Conservation (phyloP, 179 eudicot genomes). For the Beta lomatogona region DNA sequence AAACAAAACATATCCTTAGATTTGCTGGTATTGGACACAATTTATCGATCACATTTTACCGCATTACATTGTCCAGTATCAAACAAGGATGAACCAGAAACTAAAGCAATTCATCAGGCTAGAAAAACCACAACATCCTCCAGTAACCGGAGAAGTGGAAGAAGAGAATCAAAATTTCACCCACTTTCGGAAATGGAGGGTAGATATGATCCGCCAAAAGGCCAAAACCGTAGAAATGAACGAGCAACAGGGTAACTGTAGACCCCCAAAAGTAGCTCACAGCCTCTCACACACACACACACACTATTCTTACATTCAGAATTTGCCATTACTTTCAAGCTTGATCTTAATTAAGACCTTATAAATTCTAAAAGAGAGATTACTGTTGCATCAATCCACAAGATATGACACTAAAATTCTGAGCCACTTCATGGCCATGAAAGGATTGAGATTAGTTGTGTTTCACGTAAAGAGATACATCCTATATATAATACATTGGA, state of each 20-base stretch:
- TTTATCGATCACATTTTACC: neutral
- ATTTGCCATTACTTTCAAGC: neutral
- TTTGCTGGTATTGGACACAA: neutral
- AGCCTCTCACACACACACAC: no score
- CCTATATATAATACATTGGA: no score
- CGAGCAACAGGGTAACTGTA: neutral
- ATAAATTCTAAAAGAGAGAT: neutral
- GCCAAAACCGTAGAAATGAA: neutral
- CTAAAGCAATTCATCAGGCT: neutral
- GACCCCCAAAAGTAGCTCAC: neutral
- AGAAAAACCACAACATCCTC: neutral
- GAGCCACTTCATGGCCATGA: neutral
- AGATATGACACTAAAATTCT: neutral
- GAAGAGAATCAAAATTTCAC: neutral
- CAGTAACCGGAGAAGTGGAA: neutral
- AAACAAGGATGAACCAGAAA: neutral
- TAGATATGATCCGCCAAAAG: conserved; percentile 1
- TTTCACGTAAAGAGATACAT: no score
- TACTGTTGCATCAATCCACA: neutral
- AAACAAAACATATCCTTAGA: neutral
- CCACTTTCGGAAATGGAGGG: neutral
- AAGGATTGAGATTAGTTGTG: no score
- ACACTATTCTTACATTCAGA: neutral
- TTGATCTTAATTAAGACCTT: neutral
- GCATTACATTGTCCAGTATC: neutral